Percentiles rank a stretch among this genome's conserved stretches.
Evolutionary conservation across 139 green algal species (phyloP).

Genomic region (Bryopsis sp.): DNA sequence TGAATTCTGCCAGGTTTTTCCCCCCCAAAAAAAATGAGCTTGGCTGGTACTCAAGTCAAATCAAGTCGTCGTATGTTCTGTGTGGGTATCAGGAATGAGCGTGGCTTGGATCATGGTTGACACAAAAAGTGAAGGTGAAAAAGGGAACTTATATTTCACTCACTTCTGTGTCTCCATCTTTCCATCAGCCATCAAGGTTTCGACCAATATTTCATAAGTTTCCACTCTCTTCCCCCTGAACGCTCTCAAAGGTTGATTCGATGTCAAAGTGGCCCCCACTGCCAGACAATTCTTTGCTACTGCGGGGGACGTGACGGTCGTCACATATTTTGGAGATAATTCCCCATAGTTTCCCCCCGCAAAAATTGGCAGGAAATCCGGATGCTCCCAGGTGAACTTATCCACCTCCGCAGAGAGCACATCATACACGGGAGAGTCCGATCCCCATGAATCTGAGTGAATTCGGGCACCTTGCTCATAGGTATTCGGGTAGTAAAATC

Average conservation of each 20-base stretch:
- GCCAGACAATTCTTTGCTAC: constrained; percentile 74
- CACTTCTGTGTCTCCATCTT: neutral
- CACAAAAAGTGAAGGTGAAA: no score
- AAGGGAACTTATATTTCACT: no score
- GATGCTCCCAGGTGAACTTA: constrained; percentile 30
- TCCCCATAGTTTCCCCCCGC: constrained; percentile 64
- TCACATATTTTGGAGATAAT: constrained; percentile 21
- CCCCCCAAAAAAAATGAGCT: no score
- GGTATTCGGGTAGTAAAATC: constrained; percentile 58
- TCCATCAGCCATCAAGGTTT: neutral
- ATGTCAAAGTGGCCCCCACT: constrained; percentile 59
- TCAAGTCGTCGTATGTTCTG: no score
- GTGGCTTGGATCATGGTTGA: no score
- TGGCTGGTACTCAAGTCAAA: no score
- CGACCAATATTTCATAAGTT: neutral
- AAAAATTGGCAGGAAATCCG: constrained; percentile 27
- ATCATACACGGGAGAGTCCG: constrained; percentile 56
- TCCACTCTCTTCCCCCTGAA: neutral
- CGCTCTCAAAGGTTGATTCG: neutral
- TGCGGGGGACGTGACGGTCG: constrained; percentile 66
- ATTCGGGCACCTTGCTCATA: constrained; percentile 57
- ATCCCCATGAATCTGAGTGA: constrained; percentile 84
- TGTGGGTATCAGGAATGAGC: no score
- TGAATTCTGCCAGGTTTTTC: no score
- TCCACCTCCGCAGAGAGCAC: constrained; percentile 45